These are phyloP conservation scores for Lentinula guzmanii DNA, from an alignment of 768 basidiomycete species.

Conservation along the genomic window DNA sequence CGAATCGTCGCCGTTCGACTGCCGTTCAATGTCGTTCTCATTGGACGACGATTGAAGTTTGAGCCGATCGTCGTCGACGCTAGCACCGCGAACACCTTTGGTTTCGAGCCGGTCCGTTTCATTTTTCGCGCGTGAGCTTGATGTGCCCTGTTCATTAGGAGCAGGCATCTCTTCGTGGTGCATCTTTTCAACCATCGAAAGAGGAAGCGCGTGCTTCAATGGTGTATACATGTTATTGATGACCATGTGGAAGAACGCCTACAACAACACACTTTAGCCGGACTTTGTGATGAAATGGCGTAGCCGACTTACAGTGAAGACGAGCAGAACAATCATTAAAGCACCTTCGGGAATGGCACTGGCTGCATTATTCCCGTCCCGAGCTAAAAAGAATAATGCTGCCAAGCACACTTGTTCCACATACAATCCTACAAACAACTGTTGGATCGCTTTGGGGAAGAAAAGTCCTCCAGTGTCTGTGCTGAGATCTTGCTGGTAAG, in stretches of 20 bases:
- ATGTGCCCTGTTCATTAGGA: neutral
- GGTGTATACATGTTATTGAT: constrained; percentile 79
- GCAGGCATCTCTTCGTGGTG: constrained; percentile 26
- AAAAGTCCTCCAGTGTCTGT: constrained; percentile 89
- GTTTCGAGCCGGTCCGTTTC: neutral
- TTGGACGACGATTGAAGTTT: neutral
- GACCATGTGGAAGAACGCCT: constrained; percentile 70
- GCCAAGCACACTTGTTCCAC: constrained; percentile 81
- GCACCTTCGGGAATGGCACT: constrained; percentile 70
- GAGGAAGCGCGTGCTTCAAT: constrained; percentile 67
- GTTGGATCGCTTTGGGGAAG: constrained; percentile 92
- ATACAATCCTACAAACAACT: constrained; percentile 92
- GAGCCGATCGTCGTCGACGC: neutral
- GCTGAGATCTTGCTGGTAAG: constrained; percentile 44
- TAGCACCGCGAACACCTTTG: neutral
- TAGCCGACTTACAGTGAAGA: constrained; percentile 61
- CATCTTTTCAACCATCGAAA: constrained; percentile 70
- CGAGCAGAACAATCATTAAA: constrained; percentile 81
- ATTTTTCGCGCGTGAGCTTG: too few relatives aligned
- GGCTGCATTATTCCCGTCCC: constrained; percentile 42
- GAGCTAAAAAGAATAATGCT: constrained; percentile 87
- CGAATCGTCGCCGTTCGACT: neutral
- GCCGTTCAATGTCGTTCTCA: neutral
- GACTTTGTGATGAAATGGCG: neutral
- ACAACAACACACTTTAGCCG: neutral